Conservation (phyloP, 2,329 filamentous ascomycete species). For the Trichoderma sp. region DNA sequence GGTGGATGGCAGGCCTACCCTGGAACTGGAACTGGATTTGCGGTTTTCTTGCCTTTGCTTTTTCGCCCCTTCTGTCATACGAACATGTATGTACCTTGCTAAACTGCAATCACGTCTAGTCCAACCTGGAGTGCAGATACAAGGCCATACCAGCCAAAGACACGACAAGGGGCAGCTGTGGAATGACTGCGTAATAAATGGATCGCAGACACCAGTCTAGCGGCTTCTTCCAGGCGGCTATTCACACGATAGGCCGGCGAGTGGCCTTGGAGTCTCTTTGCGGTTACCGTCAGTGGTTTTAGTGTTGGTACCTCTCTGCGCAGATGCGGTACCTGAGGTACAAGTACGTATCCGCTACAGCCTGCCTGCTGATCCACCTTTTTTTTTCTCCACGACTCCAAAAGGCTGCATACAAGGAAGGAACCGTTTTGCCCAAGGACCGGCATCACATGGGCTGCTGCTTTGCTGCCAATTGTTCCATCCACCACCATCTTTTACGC, state of each 20-base stretch:
- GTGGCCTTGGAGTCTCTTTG: background rate
- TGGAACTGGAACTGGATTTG: background rate
- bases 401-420: constrained; percentile 22
- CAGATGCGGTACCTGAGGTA: background rate
- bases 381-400: constrained; percentile 19
- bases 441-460: constrained; percentile 37
- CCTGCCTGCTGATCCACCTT: constrained; percentile 36
- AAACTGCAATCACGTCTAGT: background rate
- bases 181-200: background rate
- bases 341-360: constrained; percentile 1
- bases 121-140: background rate
- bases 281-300: background rate
- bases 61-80: background rate
- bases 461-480: constrained; percentile 26
- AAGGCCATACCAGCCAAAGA: background rate
- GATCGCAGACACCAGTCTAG: background rate
- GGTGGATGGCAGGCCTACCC: background rate
- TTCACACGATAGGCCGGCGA: background rate
- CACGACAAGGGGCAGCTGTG: background rate
- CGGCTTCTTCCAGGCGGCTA: background rate
- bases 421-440: constrained; percentile 32
- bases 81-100: background rate
- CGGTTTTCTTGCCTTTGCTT: background rate
- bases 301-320: background rate
- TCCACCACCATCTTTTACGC: constrained; percentile 7